These are phyloP conservation scores for Juglanconis oblonga DNA, from an alignment of 2,329 filamentous ascomycete species.

Conservation along the genomic window DNA sequence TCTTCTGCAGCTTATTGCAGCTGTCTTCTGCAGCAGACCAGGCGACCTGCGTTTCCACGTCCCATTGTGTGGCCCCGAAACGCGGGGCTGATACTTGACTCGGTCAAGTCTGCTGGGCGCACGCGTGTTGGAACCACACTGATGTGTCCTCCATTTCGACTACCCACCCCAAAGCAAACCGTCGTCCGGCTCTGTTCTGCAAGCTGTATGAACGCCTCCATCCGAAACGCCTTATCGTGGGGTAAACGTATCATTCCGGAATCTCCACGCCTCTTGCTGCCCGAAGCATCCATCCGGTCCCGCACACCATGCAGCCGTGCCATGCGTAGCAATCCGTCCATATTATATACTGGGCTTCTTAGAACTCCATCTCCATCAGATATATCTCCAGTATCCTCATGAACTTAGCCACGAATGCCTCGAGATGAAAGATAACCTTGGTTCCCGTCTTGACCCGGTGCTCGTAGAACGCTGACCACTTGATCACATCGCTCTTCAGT, in stretches of 20 bases:
- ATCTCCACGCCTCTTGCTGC: neutral
- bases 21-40: neutral
- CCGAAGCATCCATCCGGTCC: too few relatives aligned
- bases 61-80: neutral
- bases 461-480: slow-evolving; percentile 97
- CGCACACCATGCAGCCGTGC: neutral
- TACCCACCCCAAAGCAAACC: neutral
- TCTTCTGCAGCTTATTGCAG: neutral
- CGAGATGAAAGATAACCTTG: slow-evolving; percentile 97
- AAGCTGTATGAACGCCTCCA: slow-evolving; percentile 1
- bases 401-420: slow-evolving; percentile 98
- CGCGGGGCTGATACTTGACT: neutral
- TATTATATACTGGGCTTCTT: slow-evolving; percentile 20
- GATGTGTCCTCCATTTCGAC: neutral
- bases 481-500: slow-evolving; percentile 87
- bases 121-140: neutral
- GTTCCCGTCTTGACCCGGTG: slow-evolving; percentile 87
- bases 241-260: neutral
- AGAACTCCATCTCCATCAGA: slow-evolving; percentile 79
- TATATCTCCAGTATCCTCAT: slow-evolving; percentile 95
- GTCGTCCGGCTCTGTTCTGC: neutral
- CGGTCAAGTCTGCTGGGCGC: neutral
- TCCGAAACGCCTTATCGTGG: slow-evolving; percentile 6
- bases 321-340: neutral
- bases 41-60: neutral